Conservation (phyloP, 148 eudicot genomes). For the Talinum fruticosum region DNA sequence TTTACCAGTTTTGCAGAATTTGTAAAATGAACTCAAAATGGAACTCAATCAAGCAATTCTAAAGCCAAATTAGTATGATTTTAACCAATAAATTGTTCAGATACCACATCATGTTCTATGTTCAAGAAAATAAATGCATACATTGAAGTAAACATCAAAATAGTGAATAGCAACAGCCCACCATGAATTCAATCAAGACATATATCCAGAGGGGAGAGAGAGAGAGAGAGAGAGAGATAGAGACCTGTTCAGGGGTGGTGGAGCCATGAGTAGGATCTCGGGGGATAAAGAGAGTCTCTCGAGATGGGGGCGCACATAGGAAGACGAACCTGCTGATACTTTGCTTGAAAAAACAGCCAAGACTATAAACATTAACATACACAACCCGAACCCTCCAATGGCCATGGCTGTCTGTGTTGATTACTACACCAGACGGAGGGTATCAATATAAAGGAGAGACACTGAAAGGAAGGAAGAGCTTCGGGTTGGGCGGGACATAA, state of each 20-base stretch:
- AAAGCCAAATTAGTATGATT: background rate
- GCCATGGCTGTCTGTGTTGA: background rate
- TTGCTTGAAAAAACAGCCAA: slow-evolving; percentile 8
- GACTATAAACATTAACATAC: background rate
- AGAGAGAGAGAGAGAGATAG: background rate
- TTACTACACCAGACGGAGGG: no score
- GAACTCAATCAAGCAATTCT: background rate
- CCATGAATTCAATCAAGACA: no score
- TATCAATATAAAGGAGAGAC: background rate
- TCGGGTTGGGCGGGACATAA: no score
- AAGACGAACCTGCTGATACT: background rate
- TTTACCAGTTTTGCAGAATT: background rate
- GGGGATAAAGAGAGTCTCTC: background rate
- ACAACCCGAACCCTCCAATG: background rate
- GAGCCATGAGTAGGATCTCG: background rate
- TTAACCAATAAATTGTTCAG: background rate
- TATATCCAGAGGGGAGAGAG: background rate
- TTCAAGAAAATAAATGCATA: background rate
- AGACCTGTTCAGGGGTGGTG: slow-evolving; percentile 30
- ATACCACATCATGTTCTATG: background rate
- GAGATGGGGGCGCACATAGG: slow-evolving; percentile 21
- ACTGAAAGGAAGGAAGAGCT: background rate
- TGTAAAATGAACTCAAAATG: background rate
- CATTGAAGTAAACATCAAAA: background rate
- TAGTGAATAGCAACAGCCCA: no score